Evolutionary conservation across 345 rosid species (phyloP).

Genomic region (Hypericum androsaemum): DNA sequence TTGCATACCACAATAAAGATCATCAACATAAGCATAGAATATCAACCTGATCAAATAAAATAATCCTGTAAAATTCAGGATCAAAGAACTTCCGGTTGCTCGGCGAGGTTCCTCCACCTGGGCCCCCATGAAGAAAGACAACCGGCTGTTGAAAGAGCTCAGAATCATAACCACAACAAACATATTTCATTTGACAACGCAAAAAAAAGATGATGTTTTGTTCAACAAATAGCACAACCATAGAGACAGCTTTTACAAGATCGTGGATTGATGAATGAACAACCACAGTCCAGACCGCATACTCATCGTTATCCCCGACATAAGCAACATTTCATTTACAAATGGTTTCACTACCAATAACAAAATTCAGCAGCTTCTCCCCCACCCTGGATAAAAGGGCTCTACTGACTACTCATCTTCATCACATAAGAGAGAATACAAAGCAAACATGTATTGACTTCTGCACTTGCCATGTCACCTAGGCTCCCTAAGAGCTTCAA

Average conservation of each 20-base stretch:
- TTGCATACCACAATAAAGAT: conserved; percentile 2
- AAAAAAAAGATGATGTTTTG: neutral
- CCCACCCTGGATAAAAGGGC: no score
- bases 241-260: neutral
- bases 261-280: no score
- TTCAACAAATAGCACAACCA: neutral
- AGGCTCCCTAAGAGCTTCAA: neutral
- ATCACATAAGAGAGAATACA: no score
- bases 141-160: conserved; percentile 54
- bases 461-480: no score
- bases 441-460: no score
- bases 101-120: conserved; percentile 92
- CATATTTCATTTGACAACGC: no score
- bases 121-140: conserved; percentile 94
- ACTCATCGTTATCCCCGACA: no score
- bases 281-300: no score
- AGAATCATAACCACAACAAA: neutral
- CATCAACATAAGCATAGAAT: conserved; percentile 1
- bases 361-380: no score
- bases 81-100: conserved; percentile 76
- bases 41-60: conserved; percentile 81
- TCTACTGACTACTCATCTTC: no score
- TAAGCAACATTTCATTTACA: no score
- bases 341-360: no score
- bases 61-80: conserved; percentile 67